Conservation (phyloP, 371 early-diverging fungal species). For the Apophysomyces trapeziformis region DNA sequence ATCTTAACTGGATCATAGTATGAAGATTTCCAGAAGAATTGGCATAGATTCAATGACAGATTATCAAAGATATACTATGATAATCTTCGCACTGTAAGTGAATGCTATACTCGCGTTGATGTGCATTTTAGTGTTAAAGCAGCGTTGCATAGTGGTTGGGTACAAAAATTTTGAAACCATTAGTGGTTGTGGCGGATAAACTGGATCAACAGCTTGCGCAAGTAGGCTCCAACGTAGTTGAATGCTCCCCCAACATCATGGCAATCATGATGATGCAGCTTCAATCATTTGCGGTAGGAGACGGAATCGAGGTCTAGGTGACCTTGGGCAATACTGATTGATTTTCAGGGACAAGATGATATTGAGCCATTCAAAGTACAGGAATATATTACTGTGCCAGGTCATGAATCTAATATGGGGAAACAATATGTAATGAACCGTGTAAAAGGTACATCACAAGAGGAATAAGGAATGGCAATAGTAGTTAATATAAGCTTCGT, state of each 20-base stretch:
- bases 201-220: slow-evolving; percentile 19
- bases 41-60: slow-evolving; percentile 23
- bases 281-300: slow-evolving; percentile 9
- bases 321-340: slow-evolving; percentile 2
- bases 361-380: slow-evolving; percentile 14
- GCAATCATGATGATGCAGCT: slow-evolving; percentile 19
- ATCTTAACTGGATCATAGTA: slow-evolving; percentile 1
- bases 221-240: slow-evolving; percentile 15
- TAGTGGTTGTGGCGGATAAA: slow-evolving; percentile 10
- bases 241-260: slow-evolving; percentile 19
- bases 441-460: slow-evolving; percentile 14
- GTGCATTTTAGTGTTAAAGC: background rate
- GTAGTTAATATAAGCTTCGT: background rate
- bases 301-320: background rate
- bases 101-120: background rate
- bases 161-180: slow-evolving; percentile 15
- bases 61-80: slow-evolving; percentile 24
- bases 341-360: background rate
- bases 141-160: slow-evolving; percentile 16
- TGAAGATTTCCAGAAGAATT: slow-evolving; percentile 20
- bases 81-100: slow-evolving; percentile 15
- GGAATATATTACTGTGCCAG: slow-evolving; percentile 12
- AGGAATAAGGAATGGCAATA: background rate
- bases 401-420: slow-evolving; percentile 16
- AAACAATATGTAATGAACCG: slow-evolving; percentile 18